A percentile compares a stretch with the other conserved stretches of the same genome.
These are phyloP conservation scores for Volvox africanus DNA, from an alignment of 139 green algal species.

Conservation along the genomic window DNA sequence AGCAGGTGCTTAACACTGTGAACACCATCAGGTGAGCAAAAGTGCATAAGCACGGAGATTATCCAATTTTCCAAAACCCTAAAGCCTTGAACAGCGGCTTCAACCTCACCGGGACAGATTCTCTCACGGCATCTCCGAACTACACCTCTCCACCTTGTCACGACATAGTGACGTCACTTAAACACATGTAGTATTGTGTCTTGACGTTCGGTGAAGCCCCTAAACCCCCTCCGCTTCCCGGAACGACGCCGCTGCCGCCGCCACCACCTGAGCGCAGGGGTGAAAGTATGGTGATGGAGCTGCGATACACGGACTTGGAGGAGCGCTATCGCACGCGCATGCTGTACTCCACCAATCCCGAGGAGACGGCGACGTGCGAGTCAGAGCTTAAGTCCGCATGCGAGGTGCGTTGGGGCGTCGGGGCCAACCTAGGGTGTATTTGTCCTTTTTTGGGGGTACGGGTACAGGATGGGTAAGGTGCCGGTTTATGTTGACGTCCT, in stretches of 20 bases:
- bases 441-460: background rate
- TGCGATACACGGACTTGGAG: conserved; percentile 82
- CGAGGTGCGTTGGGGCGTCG: conserved; percentile 20
- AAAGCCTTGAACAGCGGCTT: too few relatives aligned
- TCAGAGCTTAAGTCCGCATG: conserved; percentile 56
- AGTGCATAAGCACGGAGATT: too few relatives aligned
- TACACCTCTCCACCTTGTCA: too few relatives aligned
- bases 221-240: background rate
- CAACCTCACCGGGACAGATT: too few relatives aligned
- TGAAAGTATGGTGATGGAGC: conserved; percentile 81
- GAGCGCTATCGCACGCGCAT: conserved; percentile 84
- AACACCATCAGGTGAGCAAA: conserved; percentile 58
- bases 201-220: too few relatives aligned
- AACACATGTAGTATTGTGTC: too few relatives aligned
- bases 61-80: too few relatives aligned
- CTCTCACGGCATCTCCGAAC: too few relatives aligned
- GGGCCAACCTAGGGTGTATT: too few relatives aligned
- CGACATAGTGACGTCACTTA: too few relatives aligned
- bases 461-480: background rate
- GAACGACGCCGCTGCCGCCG: background rate
- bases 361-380: conserved; percentile 49
- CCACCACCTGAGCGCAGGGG: background rate
- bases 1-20: conserved; percentile 75
- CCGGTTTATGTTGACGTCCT: too few relatives aligned
- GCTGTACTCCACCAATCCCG: conserved; percentile 68